Conservation (phyloP, 176 grass and related monocot species). For the Ensete glaucum region DNA sequence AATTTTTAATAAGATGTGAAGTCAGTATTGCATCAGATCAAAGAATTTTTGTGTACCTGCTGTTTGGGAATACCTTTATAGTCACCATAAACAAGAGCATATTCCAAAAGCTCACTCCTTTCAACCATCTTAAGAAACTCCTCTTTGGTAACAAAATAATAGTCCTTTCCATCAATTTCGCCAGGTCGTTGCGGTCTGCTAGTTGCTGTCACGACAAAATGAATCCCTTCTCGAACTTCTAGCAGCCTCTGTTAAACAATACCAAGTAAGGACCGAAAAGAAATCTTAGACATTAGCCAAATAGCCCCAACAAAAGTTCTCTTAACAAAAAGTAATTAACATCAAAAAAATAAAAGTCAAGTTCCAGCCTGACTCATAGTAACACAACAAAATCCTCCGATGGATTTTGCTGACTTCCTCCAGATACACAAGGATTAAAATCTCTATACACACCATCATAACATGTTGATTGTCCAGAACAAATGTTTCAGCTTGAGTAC, state of each 20-base stretch:
- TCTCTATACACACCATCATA: too few relatives aligned
- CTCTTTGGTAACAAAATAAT: conserved; percentile 82
- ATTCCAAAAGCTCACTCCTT: conserved; percentile 72
- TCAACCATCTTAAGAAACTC: conserved; percentile 82
- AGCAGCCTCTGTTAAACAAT: conserved; percentile 42
- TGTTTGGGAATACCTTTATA: conserved; percentile 95
- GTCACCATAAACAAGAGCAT: conserved; percentile 88
- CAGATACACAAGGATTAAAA: too few relatives aligned
- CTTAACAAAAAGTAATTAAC: not conserved
- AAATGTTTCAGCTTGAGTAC: too few relatives aligned
- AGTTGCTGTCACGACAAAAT: conserved; percentile 77
- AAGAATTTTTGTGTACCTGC: conserved; percentile 41
- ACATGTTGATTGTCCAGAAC: too few relatives aligned
- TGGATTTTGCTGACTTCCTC: too few relatives aligned
- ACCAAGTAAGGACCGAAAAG: not conserved
- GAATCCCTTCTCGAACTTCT: conserved; percentile 70
- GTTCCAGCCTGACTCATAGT: not conserved
- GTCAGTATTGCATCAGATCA: not conserved
- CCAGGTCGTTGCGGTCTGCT: conserved; percentile 53
- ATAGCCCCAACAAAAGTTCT: not conserved
- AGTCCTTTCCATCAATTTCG: conserved; percentile 91
- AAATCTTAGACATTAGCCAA: not conserved
- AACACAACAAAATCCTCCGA: not conserved
- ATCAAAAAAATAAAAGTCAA: not conserved
- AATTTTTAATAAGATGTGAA: not conserved